Conservation (phyloP, 257 asterid genomes). For the Jasminum sambac region DNA sequence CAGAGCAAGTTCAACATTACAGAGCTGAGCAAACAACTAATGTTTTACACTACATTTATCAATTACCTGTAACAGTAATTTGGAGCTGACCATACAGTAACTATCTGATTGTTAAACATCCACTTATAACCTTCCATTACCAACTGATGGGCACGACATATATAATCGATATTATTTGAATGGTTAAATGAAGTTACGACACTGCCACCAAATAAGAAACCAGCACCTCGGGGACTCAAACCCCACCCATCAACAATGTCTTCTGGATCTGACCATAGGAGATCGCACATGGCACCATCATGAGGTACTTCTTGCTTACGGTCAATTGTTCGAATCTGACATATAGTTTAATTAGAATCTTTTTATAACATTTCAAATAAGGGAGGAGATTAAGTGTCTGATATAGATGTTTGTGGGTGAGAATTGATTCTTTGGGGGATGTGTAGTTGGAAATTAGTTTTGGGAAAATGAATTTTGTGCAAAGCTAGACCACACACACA, state of each 20-base stretch:
- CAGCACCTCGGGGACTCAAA: constrained; percentile 99
- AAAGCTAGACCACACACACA: too few relatives aligned
- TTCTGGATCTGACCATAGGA: constrained; percentile 98
- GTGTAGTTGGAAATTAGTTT: too few relatives aligned
- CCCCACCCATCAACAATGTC: constrained; percentile 98
- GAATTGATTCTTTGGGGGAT: too few relatives aligned
- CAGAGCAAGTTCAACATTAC: constrained; percentile 10
- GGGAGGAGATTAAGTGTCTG: not conserved
- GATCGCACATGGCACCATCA: constrained; percentile 99
- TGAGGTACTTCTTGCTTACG: constrained; percentile 99
- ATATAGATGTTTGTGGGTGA: too few relatives aligned
- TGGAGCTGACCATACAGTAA: constrained; percentile 99
- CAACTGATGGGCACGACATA: constrained; percentile 97
- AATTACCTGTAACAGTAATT: constrained; percentile 90
- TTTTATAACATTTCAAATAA: constrained; percentile 2
- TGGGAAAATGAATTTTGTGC: too few relatives aligned
- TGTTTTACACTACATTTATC: constrained; percentile 23
- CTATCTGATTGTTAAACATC: constrained; percentile 93
- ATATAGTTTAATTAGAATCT: constrained; percentile 23
- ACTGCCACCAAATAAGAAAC: constrained; percentile 90
- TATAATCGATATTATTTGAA: constrained; percentile 76
- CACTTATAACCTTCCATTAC: constrained; percentile 99
- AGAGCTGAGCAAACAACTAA: constrained; percentile 1
- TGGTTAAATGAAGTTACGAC: constrained; percentile 83
- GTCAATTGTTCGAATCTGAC: constrained; percentile 85